These are phyloP conservation scores for Spinacia oleracea DNA, from an alignment of 179 eudicot species.

Conservation along the genomic window DNA sequence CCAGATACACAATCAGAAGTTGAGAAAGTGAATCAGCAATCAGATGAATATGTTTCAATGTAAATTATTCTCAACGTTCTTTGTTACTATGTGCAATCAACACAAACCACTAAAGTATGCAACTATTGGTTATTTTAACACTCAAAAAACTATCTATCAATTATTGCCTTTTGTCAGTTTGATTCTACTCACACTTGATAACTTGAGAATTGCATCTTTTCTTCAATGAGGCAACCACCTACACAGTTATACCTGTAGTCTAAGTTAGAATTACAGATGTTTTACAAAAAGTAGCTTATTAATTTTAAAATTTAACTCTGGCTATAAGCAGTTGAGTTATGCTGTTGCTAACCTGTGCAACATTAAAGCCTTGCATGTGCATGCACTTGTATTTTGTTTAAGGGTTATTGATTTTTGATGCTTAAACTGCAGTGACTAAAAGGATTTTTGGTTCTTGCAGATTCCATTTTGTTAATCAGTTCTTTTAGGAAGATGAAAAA, in stretches of 20 bases:
- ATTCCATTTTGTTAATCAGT: conserved; percentile 67
- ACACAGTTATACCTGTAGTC: not conserved
- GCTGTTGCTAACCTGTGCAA: not conserved
- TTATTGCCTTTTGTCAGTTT: no score
- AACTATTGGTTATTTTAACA: no score
- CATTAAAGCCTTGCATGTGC: not conserved
- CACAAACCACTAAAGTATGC: no score
- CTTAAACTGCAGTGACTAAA: conserved; percentile 18
- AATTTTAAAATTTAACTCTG: not conserved
- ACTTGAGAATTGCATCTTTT: no score
- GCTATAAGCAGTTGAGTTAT: not conserved
- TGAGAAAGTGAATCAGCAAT: no score
- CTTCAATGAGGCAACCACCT: not conserved
- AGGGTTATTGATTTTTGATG: conserved; percentile 18
- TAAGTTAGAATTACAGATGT: not conserved
- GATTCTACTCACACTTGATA: no score
- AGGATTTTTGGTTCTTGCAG: conserved; percentile 55
- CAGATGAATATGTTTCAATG: no score
- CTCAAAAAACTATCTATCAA: no score
- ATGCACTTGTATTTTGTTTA: not conserved
- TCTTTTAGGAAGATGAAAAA: conserved; percentile 83
- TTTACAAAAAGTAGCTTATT: not conserved
- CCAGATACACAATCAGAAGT: no score
- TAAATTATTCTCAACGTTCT: no score
- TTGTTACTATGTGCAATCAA: no score